Evolutionary conservation across 768 basidiomycete genomes (phyloP), one percentile per base, ranked within the genome.

Genomic region (Amanita exitialis): DNA sequence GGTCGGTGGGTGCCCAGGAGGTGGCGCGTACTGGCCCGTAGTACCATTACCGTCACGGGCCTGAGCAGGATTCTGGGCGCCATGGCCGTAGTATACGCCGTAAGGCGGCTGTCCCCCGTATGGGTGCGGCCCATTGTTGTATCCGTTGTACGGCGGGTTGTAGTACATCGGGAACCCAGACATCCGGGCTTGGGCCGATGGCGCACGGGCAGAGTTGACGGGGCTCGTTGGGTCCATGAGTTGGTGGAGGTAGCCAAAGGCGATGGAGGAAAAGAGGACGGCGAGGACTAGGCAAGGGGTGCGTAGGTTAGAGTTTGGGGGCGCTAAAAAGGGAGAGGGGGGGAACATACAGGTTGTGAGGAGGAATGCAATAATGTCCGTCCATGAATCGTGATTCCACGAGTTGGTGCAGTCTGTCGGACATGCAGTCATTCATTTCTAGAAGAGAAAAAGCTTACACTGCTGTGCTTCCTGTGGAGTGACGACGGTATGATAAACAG

Each of bases 171-270:
- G 76, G 57, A 57, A 71, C 39, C 59, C 64, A 41, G 62, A 67
- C 42, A 60, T 62, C 28, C 70, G 71, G 32, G 57, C 56, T 58
- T 66, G 70, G 51, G 63, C 62, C 51, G 68, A 53, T 55, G 80
- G 74, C 10, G 71, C 69, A 37, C 79, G 79, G 10, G 66, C 59
- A 37, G 71, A 57, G 61, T 83, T 82, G 47, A 66, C 74, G 35
- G 72, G 64, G 55, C 77, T 78, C 3, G 75, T 63, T 1, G 90
- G 89, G 62, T 90, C 83, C 30, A 82, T 74, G 1, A 80, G 60
- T 65, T 93, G 90, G 20, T 83, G 82, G 60, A 85, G 81, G 69
- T 82, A 93, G 12, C 75, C 71, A 61, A 84, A 85, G 2, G 82
- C 77, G 57, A 87, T 58, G 44, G 73, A 55, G n/a, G 77, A 74